These are phyloP conservation scores for Lasiodiplodia gonubiensis DNA, from an alignment of 2,329 filamentous ascomycete genomes.

Conservation along the genomic window DNA sequence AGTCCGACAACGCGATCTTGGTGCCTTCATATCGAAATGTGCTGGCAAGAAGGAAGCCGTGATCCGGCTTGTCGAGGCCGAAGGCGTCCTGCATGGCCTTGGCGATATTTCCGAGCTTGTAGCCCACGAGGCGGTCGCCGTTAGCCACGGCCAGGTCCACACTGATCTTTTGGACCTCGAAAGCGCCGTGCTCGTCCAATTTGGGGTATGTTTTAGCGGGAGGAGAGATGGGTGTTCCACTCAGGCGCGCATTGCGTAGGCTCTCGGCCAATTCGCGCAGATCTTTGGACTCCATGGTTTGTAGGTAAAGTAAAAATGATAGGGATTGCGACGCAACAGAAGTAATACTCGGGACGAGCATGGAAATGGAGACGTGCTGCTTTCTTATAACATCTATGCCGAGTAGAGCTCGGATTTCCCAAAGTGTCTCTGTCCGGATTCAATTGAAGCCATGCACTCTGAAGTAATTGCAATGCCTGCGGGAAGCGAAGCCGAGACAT, in stretches of 20 bases:
- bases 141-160: neutral
- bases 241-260: neutral
- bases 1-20: neutral
- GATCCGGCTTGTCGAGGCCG: neutral
- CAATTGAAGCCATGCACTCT: no score
- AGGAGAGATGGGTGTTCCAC: neutral
- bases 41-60: neutral
- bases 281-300: no score
- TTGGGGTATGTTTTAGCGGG: neutral
- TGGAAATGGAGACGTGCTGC: no score
- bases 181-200: neutral
- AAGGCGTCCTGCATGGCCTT: neutral
- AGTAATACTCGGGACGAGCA: no score
- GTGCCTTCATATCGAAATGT: neutral
- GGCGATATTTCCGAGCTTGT: conserved; percentile 2
- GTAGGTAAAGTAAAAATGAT: no score
- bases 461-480: no score
- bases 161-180: neutral
- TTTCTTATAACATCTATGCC: no score
- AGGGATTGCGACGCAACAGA: no score
- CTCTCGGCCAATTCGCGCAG: no score
- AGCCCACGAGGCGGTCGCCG: neutral
- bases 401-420: no score
- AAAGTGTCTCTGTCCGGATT: no score
- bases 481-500: no score